These are phyloP conservation scores for Boletus pseudo-olivaceus DNA, from an alignment of 768 basidiomycete genomes.

Conservation along the genomic window DNA sequence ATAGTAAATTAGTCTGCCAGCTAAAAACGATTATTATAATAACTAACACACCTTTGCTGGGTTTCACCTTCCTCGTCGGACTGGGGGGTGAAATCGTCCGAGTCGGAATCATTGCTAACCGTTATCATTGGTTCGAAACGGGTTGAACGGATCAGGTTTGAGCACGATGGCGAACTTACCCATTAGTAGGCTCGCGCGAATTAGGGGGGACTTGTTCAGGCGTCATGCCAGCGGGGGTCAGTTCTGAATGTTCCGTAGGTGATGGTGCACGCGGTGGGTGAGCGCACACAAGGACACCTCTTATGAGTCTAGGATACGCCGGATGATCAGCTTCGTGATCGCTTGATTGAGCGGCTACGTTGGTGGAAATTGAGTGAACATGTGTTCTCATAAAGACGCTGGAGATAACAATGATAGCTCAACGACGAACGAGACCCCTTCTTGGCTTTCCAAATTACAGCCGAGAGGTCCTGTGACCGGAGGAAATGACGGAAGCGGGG, in stretches of 20 bases:
- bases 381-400: conserved; percentile 8
- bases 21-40: neutral
- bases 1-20: neutral
- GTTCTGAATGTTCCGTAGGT: neutral
- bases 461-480: neutral
- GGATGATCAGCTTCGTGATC: neutral
- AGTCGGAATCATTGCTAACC: neutral
- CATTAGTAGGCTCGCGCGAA: neutral
- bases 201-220: neutral
- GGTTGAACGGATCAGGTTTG: neutral
- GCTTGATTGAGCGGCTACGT: conserved; percentile 5
- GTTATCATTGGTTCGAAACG: neutral
- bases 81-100: neutral
- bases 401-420: conserved; percentile 10
- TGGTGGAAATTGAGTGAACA: conserved; percentile 1
- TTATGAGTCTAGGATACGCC: conserved; percentile 18
- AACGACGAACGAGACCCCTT: neutral
- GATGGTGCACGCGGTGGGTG: no score
- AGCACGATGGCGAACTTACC: neutral
- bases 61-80: neutral
- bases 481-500: neutral
- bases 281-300: neutral
- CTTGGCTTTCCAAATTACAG: neutral
- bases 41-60: neutral
- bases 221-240: neutral